Conservation (phyloP, 1,139 yeast species). For the Geotrichum phurueaensis region DNA sequence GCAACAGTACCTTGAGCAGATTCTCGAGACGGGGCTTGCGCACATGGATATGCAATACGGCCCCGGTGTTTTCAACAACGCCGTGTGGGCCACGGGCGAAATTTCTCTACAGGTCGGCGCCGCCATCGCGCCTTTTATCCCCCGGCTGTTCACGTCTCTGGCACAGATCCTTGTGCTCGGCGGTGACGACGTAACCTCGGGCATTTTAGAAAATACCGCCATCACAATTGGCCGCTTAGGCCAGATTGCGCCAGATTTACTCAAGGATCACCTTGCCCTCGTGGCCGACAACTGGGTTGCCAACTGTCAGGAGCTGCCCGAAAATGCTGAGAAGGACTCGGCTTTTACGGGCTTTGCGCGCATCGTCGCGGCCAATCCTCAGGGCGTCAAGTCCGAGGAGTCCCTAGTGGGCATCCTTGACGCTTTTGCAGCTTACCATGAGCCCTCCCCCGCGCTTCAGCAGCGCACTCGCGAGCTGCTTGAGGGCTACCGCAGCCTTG, state of each 20-base stretch:
- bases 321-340: constrained; percentile 75
- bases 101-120: constrained; percentile 53
- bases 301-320: constrained; percentile 57
- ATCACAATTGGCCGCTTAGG: constrained; percentile 91
- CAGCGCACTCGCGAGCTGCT: constrained; percentile 32
- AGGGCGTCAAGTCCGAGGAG: constrained; percentile 49
- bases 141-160: constrained; percentile 51
- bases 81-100: constrained; percentile 92
- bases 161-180: constrained; percentile 56
- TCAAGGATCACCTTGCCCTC: constrained; percentile 52
- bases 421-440: constrained; percentile 55
- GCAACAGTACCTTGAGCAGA: constrained; percentile 50
- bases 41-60: constrained; percentile 48
- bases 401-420: constrained; percentile 53
- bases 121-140: constrained; percentile 51
- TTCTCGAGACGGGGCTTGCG: constrained; percentile 55
- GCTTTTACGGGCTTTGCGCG: constrained; percentile 73
- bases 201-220: constrained; percentile 84
- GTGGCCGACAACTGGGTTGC: constrained; percentile 63
- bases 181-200: constrained; percentile 50
- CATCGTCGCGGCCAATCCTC: constrained; percentile 59
- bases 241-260: constrained; percentile 51
- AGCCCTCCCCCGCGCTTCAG: constrained; percentile 37
- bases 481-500: constrained; percentile 33
- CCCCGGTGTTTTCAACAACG: constrained; percentile 74